phyloP scores from a whole-genome alignment of 495 filamentous ascomycete species.

The Halenospora varia region DNA sequence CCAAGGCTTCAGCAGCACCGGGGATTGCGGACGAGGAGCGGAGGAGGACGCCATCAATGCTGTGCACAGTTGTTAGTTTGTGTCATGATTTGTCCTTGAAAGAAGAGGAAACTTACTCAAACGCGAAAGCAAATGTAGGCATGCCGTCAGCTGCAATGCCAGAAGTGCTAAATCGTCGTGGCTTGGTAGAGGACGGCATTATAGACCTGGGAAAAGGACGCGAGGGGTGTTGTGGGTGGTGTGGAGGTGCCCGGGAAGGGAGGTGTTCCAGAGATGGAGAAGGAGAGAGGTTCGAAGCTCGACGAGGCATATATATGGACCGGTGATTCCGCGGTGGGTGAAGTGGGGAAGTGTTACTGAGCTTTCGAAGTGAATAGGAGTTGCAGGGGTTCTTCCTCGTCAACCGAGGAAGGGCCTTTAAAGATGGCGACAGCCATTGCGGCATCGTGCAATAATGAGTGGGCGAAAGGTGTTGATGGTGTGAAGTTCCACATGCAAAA shows the following conservation, averaged over 20 bases:
- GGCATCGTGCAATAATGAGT: neutral
- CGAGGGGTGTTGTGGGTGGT: neutral
- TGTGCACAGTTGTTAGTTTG: conserved; percentile 6
- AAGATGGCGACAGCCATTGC: neutral
- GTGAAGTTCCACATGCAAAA: neutral
- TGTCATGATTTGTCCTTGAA: neutral
- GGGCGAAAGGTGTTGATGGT: neutral
- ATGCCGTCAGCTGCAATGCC: neutral
- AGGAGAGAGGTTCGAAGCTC: neutral
- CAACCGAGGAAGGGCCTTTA: neutral
- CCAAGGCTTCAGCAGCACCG: conserved; percentile 72
- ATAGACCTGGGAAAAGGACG: neutral
- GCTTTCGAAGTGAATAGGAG: neutral
- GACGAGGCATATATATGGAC: neutral
- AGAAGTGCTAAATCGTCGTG: neutral
- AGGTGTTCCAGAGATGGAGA: neutral
- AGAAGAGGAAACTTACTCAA: conserved; percentile 41
- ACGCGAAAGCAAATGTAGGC: conserved; percentile 66
- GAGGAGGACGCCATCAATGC: conserved; percentile 93
- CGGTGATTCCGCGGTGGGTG: neutral
- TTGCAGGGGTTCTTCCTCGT: neutral
- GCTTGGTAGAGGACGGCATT: neutral
- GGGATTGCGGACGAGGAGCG: conserved; percentile 76
- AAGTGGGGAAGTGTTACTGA: neutral
- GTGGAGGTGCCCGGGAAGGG: neutral